These are phyloP conservation scores for Inosperma sp. DNA, from an alignment of 768 basidiomycete genomes.

Conservation along the genomic window DNA sequence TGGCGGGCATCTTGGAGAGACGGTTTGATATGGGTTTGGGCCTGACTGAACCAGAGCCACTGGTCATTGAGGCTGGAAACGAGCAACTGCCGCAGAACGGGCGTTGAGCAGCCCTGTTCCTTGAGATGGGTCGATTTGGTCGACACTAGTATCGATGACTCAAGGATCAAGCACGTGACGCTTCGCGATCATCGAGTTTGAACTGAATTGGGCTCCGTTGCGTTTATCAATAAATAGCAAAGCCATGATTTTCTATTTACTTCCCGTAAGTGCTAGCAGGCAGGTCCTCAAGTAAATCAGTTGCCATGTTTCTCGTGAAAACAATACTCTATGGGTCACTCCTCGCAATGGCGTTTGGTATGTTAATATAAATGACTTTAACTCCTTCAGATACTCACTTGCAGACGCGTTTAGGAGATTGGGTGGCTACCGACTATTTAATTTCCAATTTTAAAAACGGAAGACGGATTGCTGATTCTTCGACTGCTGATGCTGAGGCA, in stretches of 20 bases:
- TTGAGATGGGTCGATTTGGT: background rate
- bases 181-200: background rate
- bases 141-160: background rate
- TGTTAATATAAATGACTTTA: background rate
- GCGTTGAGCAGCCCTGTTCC: background rate
- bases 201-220: background rate
- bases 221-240: background rate
- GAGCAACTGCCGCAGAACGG: background rate
- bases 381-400: background rate
- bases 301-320: too few species aligned
- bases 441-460: slow-evolving; percentile 15
- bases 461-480: slow-evolving; percentile 9
- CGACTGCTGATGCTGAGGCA: slow-evolving; percentile 31
- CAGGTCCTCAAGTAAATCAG: slow-evolving; percentile 11
- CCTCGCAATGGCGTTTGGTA: background rate
- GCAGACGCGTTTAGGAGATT: slow-evolving; percentile 34
- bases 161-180: background rate
- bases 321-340: too few species aligned
- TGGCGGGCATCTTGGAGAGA: slow-evolving; percentile 61
- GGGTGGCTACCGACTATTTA: slow-evolving; percentile 45
- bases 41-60: slow-evolving; percentile 3
- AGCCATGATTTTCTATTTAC: too few species aligned
- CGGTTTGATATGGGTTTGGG: slow-evolving; percentile 44
- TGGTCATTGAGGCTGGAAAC: slow-evolving; percentile 3
- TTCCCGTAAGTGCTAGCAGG: too few species aligned